phyloP scores from a whole-genome alignment of 352 stramenopile species.

The Phytophthora ohioensis region DNA sequence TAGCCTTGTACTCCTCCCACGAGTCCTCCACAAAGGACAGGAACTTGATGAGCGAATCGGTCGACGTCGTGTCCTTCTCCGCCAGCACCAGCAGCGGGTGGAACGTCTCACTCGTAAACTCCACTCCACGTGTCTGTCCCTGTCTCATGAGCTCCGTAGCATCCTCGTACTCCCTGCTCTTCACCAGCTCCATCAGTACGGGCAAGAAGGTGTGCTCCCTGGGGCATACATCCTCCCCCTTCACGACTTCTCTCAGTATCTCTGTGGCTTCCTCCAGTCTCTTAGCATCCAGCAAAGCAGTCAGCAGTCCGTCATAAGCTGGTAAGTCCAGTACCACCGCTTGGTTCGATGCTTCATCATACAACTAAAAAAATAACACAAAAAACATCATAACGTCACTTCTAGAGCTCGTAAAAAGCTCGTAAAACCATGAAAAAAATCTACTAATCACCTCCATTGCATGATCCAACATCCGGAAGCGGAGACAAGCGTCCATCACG shows the following conservation, averaged over 20 bases:
- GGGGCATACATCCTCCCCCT: slow-evolving; percentile 53
- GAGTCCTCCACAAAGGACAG: slow-evolving; percentile 69
- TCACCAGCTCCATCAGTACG: slow-evolving; percentile 54
- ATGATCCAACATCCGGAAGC: slow-evolving; percentile 58
- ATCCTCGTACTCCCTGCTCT: slow-evolving; percentile 49
- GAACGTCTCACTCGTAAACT: slow-evolving; percentile 71
- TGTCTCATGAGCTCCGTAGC: slow-evolving; percentile 56
- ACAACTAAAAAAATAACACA: slow-evolving; percentile 42
- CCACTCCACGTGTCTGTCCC: slow-evolving; percentile 50
- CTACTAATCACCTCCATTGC: slow-evolving; percentile 55
- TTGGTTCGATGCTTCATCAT: slow-evolving; percentile 66
- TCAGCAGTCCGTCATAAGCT: slow-evolving; percentile 62
- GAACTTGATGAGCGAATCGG: slow-evolving; percentile 65
- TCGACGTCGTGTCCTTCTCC: slow-evolving; percentile 55
- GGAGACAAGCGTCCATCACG: slow-evolving; percentile 72
- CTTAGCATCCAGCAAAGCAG: slow-evolving; percentile 50
- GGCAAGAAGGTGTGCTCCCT: slow-evolving; percentile 56
- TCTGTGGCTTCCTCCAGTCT: slow-evolving; percentile 61
- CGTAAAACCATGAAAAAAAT: slow-evolving; percentile 9
- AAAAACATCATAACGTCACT: slow-evolving; percentile 22
- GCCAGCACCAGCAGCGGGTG: slow-evolving; percentile 56
- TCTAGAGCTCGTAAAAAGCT: slow-evolving; percentile 10
- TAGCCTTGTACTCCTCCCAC: slow-evolving; percentile 69
- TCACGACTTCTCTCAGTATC: slow-evolving; percentile 58
- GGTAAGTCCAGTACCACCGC: slow-evolving; percentile 65